Percentiles rank a stretch among this genome's conserved stretches.
These are phyloP conservation scores for Odonthalia washingtoniensis DNA, from an alignment of 31 red algal species.

Conservation along the genomic window DNA sequence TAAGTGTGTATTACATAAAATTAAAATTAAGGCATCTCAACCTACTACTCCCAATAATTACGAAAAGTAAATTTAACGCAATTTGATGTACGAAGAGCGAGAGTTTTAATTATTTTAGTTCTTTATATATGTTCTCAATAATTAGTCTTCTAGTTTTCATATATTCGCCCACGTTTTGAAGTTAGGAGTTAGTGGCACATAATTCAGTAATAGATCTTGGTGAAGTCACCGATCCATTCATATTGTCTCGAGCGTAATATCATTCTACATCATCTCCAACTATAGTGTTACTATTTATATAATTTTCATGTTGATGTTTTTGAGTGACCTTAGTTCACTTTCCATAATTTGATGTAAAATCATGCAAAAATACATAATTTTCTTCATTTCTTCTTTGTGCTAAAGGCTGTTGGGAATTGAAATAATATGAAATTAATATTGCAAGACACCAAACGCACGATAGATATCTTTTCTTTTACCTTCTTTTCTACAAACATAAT, in stretches of 20 bases:
- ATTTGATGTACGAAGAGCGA: neutral
- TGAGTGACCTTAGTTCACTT: neutral
- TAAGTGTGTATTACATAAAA: neutral
- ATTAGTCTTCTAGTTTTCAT: neutral
- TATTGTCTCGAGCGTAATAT: neutral
- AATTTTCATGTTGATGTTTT: neutral
- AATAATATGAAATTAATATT: conserved; percentile 19
- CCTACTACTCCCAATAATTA: no score
- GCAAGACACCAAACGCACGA: neutral
- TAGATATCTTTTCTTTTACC: conserved; percentile 2
- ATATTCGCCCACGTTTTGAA: neutral
- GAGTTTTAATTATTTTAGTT: neutral
- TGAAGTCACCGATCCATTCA: neutral
- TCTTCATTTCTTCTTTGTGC: neutral
- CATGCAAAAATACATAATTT: conserved; percentile 8
- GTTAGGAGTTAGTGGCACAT: neutral
- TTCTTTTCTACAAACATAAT: neutral
- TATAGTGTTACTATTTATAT: neutral
- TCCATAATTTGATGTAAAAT: conserved; percentile 28
- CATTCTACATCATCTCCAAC: neutral
- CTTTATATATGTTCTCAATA: neutral
- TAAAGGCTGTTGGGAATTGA: neutral
- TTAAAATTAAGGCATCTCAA: no score
- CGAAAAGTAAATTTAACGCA: no score
- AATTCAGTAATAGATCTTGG: neutral